phyloP scores from a whole-genome alignment of 352 stramenopile genomes.

The Globisporangium barbulae region DNA sequence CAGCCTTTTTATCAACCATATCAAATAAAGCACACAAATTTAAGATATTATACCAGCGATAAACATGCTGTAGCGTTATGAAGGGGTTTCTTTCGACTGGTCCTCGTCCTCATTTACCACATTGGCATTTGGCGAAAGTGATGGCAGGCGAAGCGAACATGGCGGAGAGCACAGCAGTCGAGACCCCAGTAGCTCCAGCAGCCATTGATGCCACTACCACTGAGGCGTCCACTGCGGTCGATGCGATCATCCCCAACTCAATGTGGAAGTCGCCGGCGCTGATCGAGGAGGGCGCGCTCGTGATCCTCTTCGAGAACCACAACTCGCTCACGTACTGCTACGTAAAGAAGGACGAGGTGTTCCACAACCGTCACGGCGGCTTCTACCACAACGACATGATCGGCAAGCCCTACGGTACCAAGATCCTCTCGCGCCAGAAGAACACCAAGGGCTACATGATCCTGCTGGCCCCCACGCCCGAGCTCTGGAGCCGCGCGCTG shows the following conservation, averaged over 20 bases:
- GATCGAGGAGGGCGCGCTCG: slow-evolving; percentile 85
- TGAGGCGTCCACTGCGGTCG: not conserved
- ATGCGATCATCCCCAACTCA: slow-evolving; percentile 45
- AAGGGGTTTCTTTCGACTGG: not conserved
- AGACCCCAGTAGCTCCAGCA: not conserved
- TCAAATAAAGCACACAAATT: not conserved
- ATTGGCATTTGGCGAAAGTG: too few species aligned
- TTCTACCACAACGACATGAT: slow-evolving; percentile 98
- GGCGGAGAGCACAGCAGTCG: not conserved
- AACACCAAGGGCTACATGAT: slow-evolving; percentile 89
- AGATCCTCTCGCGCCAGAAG: slow-evolving; percentile 67
- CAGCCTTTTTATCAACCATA: not conserved
- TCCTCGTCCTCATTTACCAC: too few species aligned
- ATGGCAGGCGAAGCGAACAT: not conserved
- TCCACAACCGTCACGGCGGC: slow-evolving; percentile 95
- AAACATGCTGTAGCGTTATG: not conserved
- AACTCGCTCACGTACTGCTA: slow-evolving; percentile 95
- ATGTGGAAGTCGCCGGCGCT: slow-evolving; percentile 61
- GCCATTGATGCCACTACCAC: not conserved
- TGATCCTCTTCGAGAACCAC: slow-evolving; percentile 98
- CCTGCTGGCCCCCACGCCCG: slow-evolving; percentile 93
- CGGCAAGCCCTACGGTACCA: slow-evolving; percentile 81
- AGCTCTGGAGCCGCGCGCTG: slow-evolving; percentile 95
- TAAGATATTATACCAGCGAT: too few species aligned
- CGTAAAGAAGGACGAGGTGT: slow-evolving; percentile 88